Percentiles rank a stretch among this genome's conserved stretches.
Evolutionary conservation across 148 eudicot species (phyloP).

Genomic region (Rhododendron griersonianum): DNA sequence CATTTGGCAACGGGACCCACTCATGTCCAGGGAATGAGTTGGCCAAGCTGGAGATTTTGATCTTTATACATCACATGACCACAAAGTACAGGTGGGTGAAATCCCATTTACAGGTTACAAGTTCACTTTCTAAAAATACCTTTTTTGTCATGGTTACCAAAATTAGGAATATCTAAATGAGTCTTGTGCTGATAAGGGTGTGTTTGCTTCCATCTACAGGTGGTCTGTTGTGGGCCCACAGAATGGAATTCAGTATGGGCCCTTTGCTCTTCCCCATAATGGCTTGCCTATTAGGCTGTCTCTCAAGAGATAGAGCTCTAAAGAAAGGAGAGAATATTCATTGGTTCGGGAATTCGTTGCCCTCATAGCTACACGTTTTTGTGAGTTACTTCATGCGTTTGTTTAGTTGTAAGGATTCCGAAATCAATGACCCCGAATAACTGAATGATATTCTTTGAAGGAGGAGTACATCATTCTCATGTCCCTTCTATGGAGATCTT

Average conservation of each 20-base stretch:
- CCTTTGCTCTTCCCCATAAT: constrained; percentile 73
- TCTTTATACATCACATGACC: constrained; percentile 63
- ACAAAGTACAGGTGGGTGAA: constrained; percentile 61
- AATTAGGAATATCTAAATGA: constrained; percentile 6
- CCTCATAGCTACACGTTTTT: background rate
- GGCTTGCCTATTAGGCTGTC: constrained; percentile 54
- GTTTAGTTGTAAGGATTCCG: background rate
- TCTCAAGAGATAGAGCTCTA: constrained; percentile 17
- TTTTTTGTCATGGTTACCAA: constrained; percentile 7
- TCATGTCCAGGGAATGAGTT: constrained; percentile 75
- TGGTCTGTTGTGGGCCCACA: constrained; percentile 62
- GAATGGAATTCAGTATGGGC: constrained; percentile 61
- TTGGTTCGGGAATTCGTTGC: background rate
- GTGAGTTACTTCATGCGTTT: background rate
- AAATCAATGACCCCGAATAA: background rate
- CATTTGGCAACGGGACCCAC: constrained; percentile 75
- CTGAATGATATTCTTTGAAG: background rate
- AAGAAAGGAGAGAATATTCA: background rate
- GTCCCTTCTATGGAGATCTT: too few species aligned
- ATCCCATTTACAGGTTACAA: background rate
- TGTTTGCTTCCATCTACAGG: constrained; percentile 30
- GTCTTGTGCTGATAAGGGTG: constrained; percentile 13
- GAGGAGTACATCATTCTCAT: constrained; percentile 1
- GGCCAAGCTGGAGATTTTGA: constrained; percentile 60
- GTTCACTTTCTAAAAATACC: background rate